These are phyloP conservation scores for Oldenlandia corymbosa DNA, from an alignment of 257 asterid species.

Conservation along the genomic window DNA sequence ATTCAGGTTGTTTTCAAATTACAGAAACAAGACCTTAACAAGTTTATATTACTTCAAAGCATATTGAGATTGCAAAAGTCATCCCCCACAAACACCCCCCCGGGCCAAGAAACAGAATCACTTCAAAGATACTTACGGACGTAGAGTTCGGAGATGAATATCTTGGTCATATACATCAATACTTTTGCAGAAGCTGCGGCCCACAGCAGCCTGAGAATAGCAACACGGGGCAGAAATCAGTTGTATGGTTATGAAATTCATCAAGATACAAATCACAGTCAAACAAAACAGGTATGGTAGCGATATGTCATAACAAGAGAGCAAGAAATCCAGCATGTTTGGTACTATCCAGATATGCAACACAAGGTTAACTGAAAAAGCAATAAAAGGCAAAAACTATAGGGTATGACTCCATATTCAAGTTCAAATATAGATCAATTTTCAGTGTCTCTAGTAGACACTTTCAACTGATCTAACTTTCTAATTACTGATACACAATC, in stretches of 20 bases:
- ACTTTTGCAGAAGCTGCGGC: conserved; percentile 75
- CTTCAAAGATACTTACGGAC: conserved; percentile 48
- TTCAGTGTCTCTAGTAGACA: too few relatives aligned
- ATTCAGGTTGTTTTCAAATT: background rate
- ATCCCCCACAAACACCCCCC: background rate
- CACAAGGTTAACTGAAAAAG: background rate
- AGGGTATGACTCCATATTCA: background rate
- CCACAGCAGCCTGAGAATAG: conserved; percentile 72
- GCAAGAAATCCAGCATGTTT: background rate
- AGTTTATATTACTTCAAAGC: background rate
- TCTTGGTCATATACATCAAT: conserved; percentile 89
- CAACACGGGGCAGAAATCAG: conserved; percentile 11
- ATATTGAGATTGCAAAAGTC: background rate
- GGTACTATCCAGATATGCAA: background rate
- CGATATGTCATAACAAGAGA: background rate
- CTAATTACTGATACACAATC: background rate
- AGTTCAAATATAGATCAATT: background rate
- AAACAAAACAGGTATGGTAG: background rate
- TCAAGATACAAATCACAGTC: background rate
- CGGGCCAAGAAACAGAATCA: background rate
- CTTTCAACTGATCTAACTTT: background rate
- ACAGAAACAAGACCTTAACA: background rate
- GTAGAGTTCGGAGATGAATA: conserved; percentile 80
- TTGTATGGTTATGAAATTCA: background rate
- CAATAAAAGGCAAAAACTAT: background rate